Evolutionary conservation across 805 yeast species (phyloP).

Genomic region (Metschnikowia baotianmanensis): DNA sequence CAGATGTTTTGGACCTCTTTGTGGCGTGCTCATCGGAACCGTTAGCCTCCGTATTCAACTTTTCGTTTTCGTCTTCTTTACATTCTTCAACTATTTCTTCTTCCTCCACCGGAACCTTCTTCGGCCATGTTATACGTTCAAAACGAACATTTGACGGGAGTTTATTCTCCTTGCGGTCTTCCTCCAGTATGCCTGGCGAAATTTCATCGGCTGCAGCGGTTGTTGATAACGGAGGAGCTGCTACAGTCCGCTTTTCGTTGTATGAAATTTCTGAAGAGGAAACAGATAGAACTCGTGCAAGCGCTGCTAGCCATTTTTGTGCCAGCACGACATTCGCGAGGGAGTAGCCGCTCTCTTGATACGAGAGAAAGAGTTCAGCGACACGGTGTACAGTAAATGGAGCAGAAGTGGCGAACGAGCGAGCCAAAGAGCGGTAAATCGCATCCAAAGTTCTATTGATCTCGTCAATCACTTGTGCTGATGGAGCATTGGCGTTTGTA

Average conservation of each 20-base stretch:
- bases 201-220: not conserved
- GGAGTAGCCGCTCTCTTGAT: conserved; percentile 17
- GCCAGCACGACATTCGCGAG: conserved; percentile 13
- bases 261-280: conserved; percentile 12
- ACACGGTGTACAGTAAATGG: conserved; percentile 20
- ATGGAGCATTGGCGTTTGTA: conserved; percentile 11
- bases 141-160: conserved; percentile 16
- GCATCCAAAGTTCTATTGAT: conserved; percentile 5
- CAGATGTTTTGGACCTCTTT: too few relatives aligned
- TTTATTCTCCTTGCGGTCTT: conserved; percentile 10
- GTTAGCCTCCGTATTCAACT: not conserved
- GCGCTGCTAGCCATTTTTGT: conserved; percentile 17
- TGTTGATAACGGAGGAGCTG: conserved; percentile 1
- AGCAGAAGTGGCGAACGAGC: conserved; percentile 24
- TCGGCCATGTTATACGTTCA: conserved; percentile 12
- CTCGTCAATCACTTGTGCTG: conserved; percentile 5
- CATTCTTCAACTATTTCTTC: not conserved
- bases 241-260: conserved; percentile 1
- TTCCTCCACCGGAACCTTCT: not conserved
- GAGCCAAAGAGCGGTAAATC: conserved; percentile 21
- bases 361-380: conserved; percentile 16
- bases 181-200: conserved; percentile 3
- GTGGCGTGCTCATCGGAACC: too few relatives aligned
- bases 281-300: conserved; percentile 13
- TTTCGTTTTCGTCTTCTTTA: not conserved